Evolutionary conservation across 2,329 filamentous ascomycete species (phyloP).

Genomic region (Phoma sp.): DNA sequence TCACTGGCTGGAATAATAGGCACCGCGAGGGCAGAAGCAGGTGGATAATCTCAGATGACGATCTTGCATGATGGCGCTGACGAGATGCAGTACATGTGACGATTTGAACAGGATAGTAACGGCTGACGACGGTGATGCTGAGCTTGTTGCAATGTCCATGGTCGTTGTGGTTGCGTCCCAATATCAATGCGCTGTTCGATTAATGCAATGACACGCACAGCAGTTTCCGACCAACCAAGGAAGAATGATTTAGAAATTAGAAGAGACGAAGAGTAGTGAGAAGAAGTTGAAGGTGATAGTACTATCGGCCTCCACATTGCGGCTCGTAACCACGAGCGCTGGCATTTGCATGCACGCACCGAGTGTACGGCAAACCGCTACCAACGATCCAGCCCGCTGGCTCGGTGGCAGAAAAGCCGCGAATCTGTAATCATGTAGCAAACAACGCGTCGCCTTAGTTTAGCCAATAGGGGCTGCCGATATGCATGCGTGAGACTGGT

Average conservation of each 20-base stretch:
- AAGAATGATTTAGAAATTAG: not conserved
- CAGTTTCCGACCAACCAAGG: not conserved
- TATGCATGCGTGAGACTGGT: constrained; percentile 5
- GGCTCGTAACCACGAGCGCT: not conserved
- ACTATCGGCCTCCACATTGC: not conserved
- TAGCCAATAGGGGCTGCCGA: not conserved
- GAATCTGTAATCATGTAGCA: not conserved
- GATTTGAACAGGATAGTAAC: not conserved
- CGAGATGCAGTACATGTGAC: not conserved
- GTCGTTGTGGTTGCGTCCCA: not conserved
- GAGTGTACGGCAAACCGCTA: not conserved
- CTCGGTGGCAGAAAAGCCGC: not conserved
- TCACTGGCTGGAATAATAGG: not conserved
- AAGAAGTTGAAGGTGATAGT: not conserved
- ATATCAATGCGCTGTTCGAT: not conserved
- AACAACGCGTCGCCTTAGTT: not conserved
- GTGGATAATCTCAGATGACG: not conserved
- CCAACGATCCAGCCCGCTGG: constrained; percentile 1
- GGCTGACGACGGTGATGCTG: not conserved
- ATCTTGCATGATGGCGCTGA: not conserved
- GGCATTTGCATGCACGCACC: not conserved
- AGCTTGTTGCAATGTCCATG: not conserved
- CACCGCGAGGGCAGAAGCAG: not conserved
- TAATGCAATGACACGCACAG: not conserved
- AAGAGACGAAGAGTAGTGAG: not conserved